These are phyloP conservation scores for Prunus dulcis DNA, from an alignment of 306 rosid species.

Conservation along the genomic window DNA sequence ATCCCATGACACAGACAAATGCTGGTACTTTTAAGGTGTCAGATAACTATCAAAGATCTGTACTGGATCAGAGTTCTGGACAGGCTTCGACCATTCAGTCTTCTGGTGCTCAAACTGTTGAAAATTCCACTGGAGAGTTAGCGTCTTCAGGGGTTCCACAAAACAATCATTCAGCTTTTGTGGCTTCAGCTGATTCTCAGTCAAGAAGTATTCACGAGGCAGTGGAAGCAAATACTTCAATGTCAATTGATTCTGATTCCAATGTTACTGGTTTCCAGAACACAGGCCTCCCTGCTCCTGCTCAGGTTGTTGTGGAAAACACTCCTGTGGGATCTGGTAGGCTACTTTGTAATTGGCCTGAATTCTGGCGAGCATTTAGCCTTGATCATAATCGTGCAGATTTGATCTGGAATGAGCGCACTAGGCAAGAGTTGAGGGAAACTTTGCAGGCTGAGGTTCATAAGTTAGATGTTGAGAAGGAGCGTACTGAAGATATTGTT, in stretches of 20 bases:
- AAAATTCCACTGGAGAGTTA: slow-evolving; percentile 42
- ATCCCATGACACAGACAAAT: slow-evolving; percentile 53
- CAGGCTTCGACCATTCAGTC: slow-evolving; percentile 57
- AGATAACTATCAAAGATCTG: slow-evolving; percentile 46
- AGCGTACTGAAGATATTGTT: slow-evolving; percentile 97
- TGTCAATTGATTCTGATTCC: slow-evolving; percentile 51
- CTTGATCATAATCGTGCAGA: slow-evolving; percentile 99
- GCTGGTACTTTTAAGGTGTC: slow-evolving; percentile 39
- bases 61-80: slow-evolving; percentile 47
- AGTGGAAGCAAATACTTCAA: slow-evolving; percentile 43
- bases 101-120: slow-evolving; percentile 47
- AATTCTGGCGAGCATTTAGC: slow-evolving; percentile 97
- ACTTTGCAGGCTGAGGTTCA: slow-evolving; percentile 96
- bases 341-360: slow-evolving; percentile 94
- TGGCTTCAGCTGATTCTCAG: slow-evolving; percentile 43
- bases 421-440: slow-evolving; percentile 96
- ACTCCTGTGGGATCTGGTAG: slow-evolving; percentile 98
- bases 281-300: slow-evolving; percentile 91
- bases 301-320: slow-evolving; percentile 97
- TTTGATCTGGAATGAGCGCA: slow-evolving; percentile 99
- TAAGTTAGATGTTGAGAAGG: slow-evolving; percentile 95
- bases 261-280: slow-evolving; percentile 47
- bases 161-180: slow-evolving; percentile 44
- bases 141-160: slow-evolving; percentile 42
- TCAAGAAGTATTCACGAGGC: slow-evolving; percentile 41